These are phyloP conservation scores for Fragilariopsis cylindrus DNA, from an alignment of 108 stramenopile species.

Conservation along the genomic window DNA sequence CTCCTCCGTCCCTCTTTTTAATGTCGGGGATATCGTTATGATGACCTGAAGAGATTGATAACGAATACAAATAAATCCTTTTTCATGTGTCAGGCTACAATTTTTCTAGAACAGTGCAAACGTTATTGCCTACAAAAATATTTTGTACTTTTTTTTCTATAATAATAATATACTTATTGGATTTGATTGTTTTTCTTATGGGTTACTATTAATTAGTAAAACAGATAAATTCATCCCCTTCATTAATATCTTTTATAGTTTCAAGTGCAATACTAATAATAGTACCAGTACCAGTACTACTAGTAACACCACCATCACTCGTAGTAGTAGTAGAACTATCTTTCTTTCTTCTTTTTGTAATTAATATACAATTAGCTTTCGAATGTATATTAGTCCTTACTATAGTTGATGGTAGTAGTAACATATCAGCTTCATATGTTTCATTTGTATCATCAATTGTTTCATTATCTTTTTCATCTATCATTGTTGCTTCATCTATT, in stretches of 20 bases:
- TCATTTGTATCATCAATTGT: background rate
- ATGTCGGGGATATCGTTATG: no score
- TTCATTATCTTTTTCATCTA: background rate
- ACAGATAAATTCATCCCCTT: background rate
- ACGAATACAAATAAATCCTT: no score
- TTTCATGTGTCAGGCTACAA: no score
- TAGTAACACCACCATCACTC: background rate
- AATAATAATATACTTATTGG: no score
- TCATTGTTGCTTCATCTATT: background rate
- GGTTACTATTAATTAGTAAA: no score
- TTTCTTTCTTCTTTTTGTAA: background rate
- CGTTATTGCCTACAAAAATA: no score
- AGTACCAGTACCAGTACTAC: no score
- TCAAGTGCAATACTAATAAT: background rate
- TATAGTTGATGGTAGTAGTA: conserved; percentile 9
- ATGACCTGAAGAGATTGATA: no score
- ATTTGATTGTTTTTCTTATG: no score
- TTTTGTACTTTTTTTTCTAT: no score
- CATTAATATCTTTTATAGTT: background rate
- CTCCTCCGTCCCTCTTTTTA: no score
- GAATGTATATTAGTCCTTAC: background rate
- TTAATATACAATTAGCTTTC: background rate
- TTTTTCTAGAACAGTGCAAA: no score
- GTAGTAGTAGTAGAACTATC: background rate
- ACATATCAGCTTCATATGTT: background rate